phyloP scores from a whole-genome alignment of 306 rosid species.

The Comarum palustre region DNA sequence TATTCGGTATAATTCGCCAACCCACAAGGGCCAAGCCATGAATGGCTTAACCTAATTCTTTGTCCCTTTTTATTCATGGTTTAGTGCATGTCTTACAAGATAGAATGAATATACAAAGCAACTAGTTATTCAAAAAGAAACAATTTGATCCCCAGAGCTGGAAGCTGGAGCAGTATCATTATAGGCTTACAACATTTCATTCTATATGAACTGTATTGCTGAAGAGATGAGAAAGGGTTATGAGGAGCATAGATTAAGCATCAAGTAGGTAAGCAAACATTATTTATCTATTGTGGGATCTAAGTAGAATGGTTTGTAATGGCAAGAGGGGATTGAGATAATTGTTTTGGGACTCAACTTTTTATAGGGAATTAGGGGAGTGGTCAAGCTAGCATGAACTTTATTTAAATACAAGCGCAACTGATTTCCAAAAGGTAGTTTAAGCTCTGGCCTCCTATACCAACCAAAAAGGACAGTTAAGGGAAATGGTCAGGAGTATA shows the following conservation, averaged over 20 bases:
- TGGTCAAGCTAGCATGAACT: not conserved
- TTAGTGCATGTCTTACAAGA: constrained; percentile 5
- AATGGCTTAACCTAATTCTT: constrained; percentile 19
- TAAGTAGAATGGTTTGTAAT: not conserved
- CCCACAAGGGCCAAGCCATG: constrained; percentile 4
- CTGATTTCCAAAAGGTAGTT: not conserved
- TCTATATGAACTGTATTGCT: not conserved
- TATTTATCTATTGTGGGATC: not conserved
- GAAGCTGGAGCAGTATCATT: not conserved
- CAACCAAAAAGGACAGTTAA: not conserved
- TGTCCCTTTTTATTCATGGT: constrained; percentile 24
- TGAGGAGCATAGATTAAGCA: too few species aligned
- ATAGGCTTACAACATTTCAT: not conserved
- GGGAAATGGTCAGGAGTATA: not conserved
- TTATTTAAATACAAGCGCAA: not conserved
- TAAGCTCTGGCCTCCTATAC: not conserved
- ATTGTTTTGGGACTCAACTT: not conserved
- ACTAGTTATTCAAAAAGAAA: constrained; percentile 1
- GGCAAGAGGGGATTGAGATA: not conserved
- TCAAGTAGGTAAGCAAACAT: not conserved
- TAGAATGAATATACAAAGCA: not conserved
- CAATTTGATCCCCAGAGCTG: not conserved
- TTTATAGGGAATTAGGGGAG: not conserved
- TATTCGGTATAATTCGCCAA: constrained; percentile 1
- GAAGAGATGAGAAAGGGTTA: not conserved